Evolutionary conservation across 2,329 filamentous ascomycete species (phyloP).

Genomic region (Apiospora aurea): DNA sequence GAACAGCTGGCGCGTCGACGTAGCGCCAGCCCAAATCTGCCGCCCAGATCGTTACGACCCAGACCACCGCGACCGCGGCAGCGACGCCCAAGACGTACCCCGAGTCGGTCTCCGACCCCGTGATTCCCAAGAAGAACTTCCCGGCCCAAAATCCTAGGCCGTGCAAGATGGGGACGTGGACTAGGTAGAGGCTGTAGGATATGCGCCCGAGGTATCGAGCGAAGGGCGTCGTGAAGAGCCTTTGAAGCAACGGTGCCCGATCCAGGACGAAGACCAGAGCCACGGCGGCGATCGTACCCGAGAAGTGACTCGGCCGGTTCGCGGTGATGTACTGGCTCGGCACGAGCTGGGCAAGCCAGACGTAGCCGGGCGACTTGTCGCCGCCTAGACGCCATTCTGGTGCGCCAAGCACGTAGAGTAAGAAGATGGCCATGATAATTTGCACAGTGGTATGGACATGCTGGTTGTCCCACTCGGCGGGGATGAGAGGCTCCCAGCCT

Average conservation of each 20-base stretch:
- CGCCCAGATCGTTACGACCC: slow-evolving; percentile 33
- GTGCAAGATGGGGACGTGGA: slow-evolving; percentile 38
- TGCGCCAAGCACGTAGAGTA: slow-evolving; percentile 35
- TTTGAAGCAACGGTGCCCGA: slow-evolving; percentile 34
- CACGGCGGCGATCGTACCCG: slow-evolving; percentile 38
- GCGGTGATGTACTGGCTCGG: slow-evolving; percentile 31
- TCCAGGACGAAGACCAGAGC: slow-evolving; percentile 38
- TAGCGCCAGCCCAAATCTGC: slow-evolving; percentile 36
- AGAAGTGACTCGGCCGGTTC: slow-evolving; percentile 35
- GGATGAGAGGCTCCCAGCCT: not conserved
- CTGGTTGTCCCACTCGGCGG: not conserved
- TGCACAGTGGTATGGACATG: slow-evolving; percentile 15
- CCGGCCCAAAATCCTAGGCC: slow-evolving; percentile 34
- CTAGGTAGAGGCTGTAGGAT: slow-evolving; percentile 39
- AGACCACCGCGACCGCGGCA: slow-evolving; percentile 28
- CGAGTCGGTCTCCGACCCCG: slow-evolving; percentile 29
- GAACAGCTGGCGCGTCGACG: slow-evolving; percentile 34
- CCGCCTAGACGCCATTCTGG: slow-evolving; percentile 35
- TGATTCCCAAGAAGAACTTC: slow-evolving; percentile 27
- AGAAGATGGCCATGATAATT: slow-evolving; percentile 28
- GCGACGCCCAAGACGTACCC: slow-evolving; percentile 30
- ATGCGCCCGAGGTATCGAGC: slow-evolving; percentile 41
- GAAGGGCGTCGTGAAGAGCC: slow-evolving; percentile 38
- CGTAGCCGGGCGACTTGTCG: slow-evolving; percentile 34
- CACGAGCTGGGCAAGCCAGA: slow-evolving; percentile 31